Evolutionary conservation across 352 stramenopile species (phyloP).

Genomic region (Pythium folliculosum): DNA sequence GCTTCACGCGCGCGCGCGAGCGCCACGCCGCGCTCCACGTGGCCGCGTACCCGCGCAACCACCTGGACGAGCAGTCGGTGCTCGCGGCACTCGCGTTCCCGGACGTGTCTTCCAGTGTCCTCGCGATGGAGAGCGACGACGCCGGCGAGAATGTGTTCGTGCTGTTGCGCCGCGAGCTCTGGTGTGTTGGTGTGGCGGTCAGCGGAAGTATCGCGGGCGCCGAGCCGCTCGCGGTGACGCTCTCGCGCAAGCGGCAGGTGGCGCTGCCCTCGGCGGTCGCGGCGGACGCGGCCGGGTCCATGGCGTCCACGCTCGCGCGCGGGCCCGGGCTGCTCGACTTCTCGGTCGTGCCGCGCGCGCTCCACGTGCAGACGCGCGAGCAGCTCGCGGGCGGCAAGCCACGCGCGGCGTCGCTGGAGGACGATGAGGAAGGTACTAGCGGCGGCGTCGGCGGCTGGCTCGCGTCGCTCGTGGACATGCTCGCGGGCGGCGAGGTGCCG

Average conservation of each 20-base stretch:
- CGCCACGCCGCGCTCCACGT: conserved; percentile 58
- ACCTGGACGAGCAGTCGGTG: conserved; percentile 69
- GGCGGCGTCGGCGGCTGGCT: conserved; percentile 56
- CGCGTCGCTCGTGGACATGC: conserved; percentile 53
- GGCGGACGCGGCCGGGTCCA: conserved; percentile 14
- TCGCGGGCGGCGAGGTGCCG: conserved; percentile 64
- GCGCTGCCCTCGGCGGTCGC: conserved; percentile 47
- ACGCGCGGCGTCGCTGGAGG: conserved; percentile 44
- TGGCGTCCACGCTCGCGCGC: conserved; percentile 3
- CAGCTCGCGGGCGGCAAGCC: conserved; percentile 28
- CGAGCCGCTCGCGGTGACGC: conserved; percentile 36
- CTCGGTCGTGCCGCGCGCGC: conserved; percentile 53
- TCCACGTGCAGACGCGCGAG: conserved; percentile 53
- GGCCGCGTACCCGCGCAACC: conserved; percentile 71
- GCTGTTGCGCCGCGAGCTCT: conserved; percentile 56
- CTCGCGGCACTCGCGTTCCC: conserved; percentile 51
- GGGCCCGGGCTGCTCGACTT: conserved; percentile 40
- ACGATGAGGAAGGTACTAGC: too few species aligned
- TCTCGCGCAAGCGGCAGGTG: conserved; percentile 53
- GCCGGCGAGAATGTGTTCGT: conserved; percentile 55
- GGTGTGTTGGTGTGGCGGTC: conserved; percentile 48
- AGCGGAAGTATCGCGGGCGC: conserved; percentile 44
- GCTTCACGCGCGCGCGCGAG: conserved; percentile 62
- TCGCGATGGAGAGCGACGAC: conserved; percentile 62
- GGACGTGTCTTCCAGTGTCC: too few species aligned